Base-by-base conservation (phyloP, 164 flowering plant species). In the Piper longum region DNA sequence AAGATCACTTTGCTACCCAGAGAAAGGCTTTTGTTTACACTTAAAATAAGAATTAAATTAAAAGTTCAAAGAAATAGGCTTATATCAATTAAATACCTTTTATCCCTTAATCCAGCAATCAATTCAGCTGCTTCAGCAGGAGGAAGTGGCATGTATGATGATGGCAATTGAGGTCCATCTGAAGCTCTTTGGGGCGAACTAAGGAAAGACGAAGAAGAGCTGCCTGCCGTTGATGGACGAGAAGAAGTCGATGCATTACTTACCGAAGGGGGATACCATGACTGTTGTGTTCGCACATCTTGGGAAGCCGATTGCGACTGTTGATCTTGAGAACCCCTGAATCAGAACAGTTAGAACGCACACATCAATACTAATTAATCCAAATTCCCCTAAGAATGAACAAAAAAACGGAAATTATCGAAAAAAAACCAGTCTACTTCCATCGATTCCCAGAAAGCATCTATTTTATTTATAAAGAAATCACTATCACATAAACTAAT, bases 121-220 rank as follows among this genome's bases (percentile, higher is more conserved):
- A 89, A 77, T 66, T 85, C 78, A 3, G 96, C 95, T 60, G 93
- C 95, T 75, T 89, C 96, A 66, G 96, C 69, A 54, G 96, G 96
- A 0, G 98, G 81, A 69, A 85, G 62, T 40, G 57, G 78, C 52
- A 64, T 82, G 66, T 78, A 82, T 16, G 83, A 82, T 16, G 83
- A 72, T 14, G 79, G 74, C 54, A 80, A 76, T 6, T 77, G 80
- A 19, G 78, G 56, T 17, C 78, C 67, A 16, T 87, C 90, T 6
- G 74, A 66, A 54, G 76, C 75, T 72, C 84, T 79, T 39, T 76
- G 83, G 16, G 41, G 59, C 17, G 64, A 62, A 62, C 64, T 71
- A 62, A 71, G 74, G 65, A 44, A 5, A 44, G 52, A 48, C 7
- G 52, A 48, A n/a, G 85, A 78, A 56, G 60, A 41, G 62, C 82